Percentiles rank a stretch among this genome's conserved stretches.
phyloP scores from a whole-genome alignment of 805 yeast species.

The Saturnispora quitensis region DNA sequence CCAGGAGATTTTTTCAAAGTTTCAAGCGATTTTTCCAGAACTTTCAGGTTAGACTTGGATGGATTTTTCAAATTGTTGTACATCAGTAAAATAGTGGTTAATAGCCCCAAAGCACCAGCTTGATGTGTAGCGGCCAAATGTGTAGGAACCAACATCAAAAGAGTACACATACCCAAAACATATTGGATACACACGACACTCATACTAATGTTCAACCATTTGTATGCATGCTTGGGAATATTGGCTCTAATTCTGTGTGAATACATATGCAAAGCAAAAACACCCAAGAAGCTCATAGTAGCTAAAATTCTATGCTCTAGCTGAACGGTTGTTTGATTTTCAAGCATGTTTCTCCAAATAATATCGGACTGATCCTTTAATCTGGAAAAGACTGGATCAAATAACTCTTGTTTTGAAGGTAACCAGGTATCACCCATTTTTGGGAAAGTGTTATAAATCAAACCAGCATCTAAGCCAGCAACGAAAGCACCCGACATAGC shows the following conservation, averaged over 20 bases:
- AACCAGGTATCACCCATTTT: conserved; percentile 83
- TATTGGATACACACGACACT: conserved; percentile 82
- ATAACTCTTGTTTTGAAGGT: conserved; percentile 71
- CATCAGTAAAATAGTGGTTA: conserved; percentile 67
- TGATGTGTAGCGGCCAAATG: conserved; percentile 94
- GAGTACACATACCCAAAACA: conserved; percentile 75
- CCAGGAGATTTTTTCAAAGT: conserved; percentile 12
- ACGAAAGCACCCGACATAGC: conserved; percentile 98
- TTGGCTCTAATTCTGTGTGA: conserved; percentile 44
- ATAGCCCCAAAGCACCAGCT: conserved; percentile 87
- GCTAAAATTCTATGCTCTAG: conserved; percentile 84
- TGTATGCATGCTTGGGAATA: conserved; percentile 51
- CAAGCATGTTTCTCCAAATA: conserved; percentile 87
- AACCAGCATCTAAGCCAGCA: conserved; percentile 96
- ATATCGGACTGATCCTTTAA: conserved; percentile 59
- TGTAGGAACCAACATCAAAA: conserved; percentile 82
- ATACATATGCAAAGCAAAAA: conserved; percentile 63
- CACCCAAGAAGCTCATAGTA: conserved; percentile 62
- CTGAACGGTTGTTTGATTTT: conserved; percentile 95
- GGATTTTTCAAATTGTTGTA: conserved; percentile 54
- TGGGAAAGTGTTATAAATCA: conserved; percentile 93
- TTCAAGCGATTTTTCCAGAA: conserved; percentile 23
- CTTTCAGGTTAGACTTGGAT: conserved; percentile 24
- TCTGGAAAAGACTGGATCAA: conserved; percentile 66
- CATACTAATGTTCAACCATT: conserved; percentile 56